Conservation (phyloP, 805 yeast genomes). For the Lachancea meyersii region DNA sequence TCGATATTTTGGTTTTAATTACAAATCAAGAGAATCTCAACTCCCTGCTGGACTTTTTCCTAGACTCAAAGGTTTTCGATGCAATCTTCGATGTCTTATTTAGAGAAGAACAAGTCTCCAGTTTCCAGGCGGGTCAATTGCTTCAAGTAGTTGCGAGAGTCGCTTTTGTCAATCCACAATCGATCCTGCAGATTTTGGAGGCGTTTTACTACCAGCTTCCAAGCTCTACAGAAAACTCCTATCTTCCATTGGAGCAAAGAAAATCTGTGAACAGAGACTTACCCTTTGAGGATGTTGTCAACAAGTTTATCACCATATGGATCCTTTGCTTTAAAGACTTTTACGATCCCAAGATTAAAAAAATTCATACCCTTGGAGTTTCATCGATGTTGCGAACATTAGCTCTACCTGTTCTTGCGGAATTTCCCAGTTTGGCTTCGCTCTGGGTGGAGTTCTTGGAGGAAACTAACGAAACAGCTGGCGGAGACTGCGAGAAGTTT, state of each 20-base stretch:
- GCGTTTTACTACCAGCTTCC: conserved; percentile 24
- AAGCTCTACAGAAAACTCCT: conserved; percentile 16
- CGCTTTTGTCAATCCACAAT: conserved; percentile 31
- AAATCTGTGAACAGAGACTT: conserved; percentile 23
- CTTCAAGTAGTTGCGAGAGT: conserved; percentile 35
- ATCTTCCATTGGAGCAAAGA: conserved; percentile 19
- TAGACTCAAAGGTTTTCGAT: conserved; percentile 22
- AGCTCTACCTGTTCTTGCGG: conserved; percentile 26
- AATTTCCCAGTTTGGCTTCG: conserved; percentile 32
- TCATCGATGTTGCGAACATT: conserved; percentile 43
- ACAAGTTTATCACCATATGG: conserved; percentile 34
- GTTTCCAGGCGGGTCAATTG: conserved; percentile 32
- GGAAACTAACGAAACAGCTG: conserved; percentile 57
- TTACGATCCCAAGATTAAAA: conserved; percentile 70
- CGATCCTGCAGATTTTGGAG: conserved; percentile 28
- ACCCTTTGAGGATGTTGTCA: conserved; percentile 23
- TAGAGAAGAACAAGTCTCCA: conserved; percentile 27
- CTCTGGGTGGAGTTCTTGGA: conserved; percentile 56
- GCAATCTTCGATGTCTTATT: conserved; percentile 28
- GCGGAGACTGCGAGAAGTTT: conserved; percentile 52
- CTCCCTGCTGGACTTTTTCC: conserved; percentile 22
- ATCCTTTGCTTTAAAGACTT: conserved; percentile 47
- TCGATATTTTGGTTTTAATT: conserved; percentile 28
- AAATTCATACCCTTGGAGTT: conserved; percentile 59
- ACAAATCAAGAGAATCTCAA: conserved; percentile 23